Conservation (phyloP, 495 filamentous ascomycete genomes). For the Aspergillus nanangensis region DNA sequence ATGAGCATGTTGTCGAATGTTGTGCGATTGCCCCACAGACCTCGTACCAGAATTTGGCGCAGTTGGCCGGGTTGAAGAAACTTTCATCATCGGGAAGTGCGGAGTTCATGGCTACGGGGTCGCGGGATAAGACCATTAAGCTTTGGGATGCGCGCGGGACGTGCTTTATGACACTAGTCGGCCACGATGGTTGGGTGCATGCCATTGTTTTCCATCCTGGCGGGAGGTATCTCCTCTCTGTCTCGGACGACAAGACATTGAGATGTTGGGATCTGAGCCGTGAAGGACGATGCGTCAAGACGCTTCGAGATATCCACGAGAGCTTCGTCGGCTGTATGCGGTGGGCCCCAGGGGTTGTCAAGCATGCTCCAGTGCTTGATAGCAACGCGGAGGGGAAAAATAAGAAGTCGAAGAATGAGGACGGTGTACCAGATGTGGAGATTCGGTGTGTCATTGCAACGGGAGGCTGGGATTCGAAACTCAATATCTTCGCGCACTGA, state of each 20-base stretch:
- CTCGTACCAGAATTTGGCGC: conserved; percentile 68
- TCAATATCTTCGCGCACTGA: conserved; percentile 53
- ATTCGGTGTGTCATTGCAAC: conserved; percentile 62
- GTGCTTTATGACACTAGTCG: conserved; percentile 76
- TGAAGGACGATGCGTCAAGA: conserved; percentile 86
- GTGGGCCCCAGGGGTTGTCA: conserved; percentile 82
- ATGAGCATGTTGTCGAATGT: conserved; percentile 87
- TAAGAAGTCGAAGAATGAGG: conserved; percentile 7
- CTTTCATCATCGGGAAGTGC: conserved; percentile 69
- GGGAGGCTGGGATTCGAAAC: conserved; percentile 58
- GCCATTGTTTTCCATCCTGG: conserved; percentile 86
- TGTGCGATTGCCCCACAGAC: conserved; percentile 79
- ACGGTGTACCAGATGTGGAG: conserved; percentile 24
- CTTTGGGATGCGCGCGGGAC: conserved; percentile 88
- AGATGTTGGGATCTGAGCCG: conserved; percentile 91
- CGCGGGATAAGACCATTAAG: conserved; percentile 84
- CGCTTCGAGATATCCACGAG: conserved; percentile 72
- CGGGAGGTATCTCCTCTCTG: conserved; percentile 83
- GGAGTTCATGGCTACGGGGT: conserved; percentile 88
- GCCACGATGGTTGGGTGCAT: conserved; percentile 95
- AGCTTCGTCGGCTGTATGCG: conserved; percentile 83
- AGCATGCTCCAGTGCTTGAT: conserved; percentile 18
- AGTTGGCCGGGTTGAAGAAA: conserved; percentile 79
- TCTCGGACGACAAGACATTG: conserved; percentile 83
- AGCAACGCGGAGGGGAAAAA: background rate